Base-by-base conservation (phyloP, 1,139 yeast genomes). In the Kodamaea arcana region DNA sequence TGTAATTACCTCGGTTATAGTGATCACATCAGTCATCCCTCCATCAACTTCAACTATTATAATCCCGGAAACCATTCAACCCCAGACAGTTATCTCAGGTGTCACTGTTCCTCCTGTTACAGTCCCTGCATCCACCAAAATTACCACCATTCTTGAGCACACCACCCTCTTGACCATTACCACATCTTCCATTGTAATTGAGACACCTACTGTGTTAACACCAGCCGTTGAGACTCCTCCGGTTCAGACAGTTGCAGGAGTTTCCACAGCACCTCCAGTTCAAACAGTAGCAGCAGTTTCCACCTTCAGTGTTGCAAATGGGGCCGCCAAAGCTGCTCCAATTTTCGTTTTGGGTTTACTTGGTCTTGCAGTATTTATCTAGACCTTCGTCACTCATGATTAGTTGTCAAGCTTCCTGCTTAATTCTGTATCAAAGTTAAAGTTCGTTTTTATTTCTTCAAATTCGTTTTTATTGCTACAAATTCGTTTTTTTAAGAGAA, bases 301-400 rank as follows among this genome's bases (percentile, higher is more conserved):
- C 12, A 17, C 24, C 45, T 33, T 25, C 40, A 28, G 34, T 39
- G 37, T 44, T 29, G 33, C 39, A 27, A 38, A 28, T 27, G 40
- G 36, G 28, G 43, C 46, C 30, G 37, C 43, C 32, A 46, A 44
- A 33, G 46, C 36, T 15, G 33, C 39, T 24, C 47, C 48, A 36
- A 48, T 42, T 32, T 31, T 41, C 34, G 47, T 48, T 36, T 44
- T 43, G 23, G 47, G 50, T 37, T 32, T 48, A 32, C 37, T 45
- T 30, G 50, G 51, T 40, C 41, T 42, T 30, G 41, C 44, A 34
- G 48, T 51, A 33, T 42, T 38, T 40, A 32, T 42, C 40, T 40
- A 41, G n/a, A n/a, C n/a, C n/a, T n/a, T n/a, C n/a, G n/a, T n/a
- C n/a, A n/a, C n/a, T n/a, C n/a, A n/a, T n/a, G n/a, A n/a, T n/a